Percentiles rank a stretch among this genome's conserved stretches.
These are phyloP conservation scores for Arthromyces matolae DNA, from an alignment of 768 basidiomycete species.

Conservation along the genomic window DNA sequence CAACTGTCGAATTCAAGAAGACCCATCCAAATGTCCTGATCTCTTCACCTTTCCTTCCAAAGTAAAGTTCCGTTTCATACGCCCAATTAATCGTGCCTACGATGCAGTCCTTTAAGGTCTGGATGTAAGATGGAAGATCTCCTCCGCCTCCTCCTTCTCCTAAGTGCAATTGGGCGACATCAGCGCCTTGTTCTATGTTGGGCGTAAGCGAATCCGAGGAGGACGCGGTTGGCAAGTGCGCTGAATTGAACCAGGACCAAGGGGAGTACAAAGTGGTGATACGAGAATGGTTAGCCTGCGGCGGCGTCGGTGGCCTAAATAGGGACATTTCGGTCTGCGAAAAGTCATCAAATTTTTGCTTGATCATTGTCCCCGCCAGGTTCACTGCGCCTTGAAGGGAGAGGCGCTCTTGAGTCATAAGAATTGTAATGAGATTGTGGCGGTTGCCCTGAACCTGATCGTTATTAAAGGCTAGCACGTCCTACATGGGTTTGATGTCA, in stretches of 20 bases:
- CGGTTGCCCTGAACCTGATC: constrained; percentile 33
- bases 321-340: constrained; percentile 23
- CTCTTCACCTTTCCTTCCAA: constrained; percentile 54
- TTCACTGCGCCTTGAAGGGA: constrained; percentile 50
- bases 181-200: constrained; percentile 9
- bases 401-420: constrained; percentile 40
- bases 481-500: constrained; percentile 37
- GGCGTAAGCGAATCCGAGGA: constrained; percentile 4
- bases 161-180: constrained; percentile 12
- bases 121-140: constrained; percentile 34
- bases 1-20: constrained; percentile 33
- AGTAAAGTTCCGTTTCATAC: constrained; percentile 60
- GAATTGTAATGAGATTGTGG: constrained; percentile 47
- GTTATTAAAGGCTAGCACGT: constrained; percentile 53
- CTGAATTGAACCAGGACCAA: constrained; percentile 16
- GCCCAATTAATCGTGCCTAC: constrained; percentile 60
- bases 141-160: too few relatives aligned
- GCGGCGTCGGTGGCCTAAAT: constrained; percentile 14
- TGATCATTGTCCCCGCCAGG: constrained; percentile 35
- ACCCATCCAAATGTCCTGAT: constrained; percentile 63
- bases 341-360: constrained; percentile 35
- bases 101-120: constrained; percentile 52
- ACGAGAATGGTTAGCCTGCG: constrained; percentile 14
- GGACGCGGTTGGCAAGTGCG: constrained; percentile 2
- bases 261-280: constrained; percentile 13